phyloP scores from a whole-genome alignment of 129 eudicot species.

The Oenanthe sinensis region DNA sequence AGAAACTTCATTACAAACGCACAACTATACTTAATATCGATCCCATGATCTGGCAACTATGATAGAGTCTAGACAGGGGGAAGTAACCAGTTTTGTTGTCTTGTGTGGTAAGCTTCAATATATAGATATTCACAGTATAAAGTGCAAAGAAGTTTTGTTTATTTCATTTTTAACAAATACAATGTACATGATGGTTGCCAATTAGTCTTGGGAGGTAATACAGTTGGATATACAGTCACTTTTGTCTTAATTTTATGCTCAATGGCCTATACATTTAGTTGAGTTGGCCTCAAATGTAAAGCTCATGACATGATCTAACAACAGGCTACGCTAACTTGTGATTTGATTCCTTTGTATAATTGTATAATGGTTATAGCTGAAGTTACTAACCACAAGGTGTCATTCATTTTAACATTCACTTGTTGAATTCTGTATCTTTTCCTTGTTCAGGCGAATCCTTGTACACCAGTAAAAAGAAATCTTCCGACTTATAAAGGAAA shows the following conservation, averaged over 20 bases:
- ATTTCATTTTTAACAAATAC: not conserved
- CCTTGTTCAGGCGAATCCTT: constrained; percentile 36
- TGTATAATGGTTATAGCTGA: not conserved
- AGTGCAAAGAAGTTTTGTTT: not conserved
- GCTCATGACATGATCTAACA: not conserved
- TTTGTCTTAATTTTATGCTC: not conserved
- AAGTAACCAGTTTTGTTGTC: not conserved
- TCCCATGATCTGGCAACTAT: not conserved
- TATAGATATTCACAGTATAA: not conserved
- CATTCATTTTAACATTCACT: not conserved
- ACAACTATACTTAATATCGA: not conserved
- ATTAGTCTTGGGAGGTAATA: not conserved
- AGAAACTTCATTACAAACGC: not conserved
- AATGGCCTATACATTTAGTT: not conserved
- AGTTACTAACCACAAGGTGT: not conserved
- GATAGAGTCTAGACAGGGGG: not conserved
- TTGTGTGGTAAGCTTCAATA: not conserved
- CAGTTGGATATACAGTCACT: not conserved
- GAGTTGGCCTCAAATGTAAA: not conserved
- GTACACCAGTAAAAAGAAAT: constrained; percentile 19
- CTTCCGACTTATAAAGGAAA: constrained; percentile 11
- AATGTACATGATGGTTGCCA: not conserved
- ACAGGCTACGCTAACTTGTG: not conserved
- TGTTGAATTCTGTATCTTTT: not conserved
- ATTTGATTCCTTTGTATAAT: not conserved